Conservation (phyloP, 768 basidiomycete species). For the Mycena vulgaris region DNA sequence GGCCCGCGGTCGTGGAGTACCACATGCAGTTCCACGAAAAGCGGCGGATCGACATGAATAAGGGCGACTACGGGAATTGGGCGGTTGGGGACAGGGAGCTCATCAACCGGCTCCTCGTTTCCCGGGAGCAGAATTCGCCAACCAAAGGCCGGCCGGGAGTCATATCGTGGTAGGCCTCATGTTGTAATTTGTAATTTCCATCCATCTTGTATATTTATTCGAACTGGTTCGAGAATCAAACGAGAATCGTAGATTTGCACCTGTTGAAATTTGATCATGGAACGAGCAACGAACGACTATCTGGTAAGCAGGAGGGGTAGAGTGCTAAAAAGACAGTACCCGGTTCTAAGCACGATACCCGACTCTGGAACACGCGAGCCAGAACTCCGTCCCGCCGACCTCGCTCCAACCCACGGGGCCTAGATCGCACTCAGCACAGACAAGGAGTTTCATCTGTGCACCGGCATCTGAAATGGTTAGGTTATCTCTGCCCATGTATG, state of each 20-base stretch:
- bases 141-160: no score
- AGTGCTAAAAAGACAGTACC: no score
- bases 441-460: conserved; percentile 72
- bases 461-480: conserved; percentile 30
- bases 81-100: conserved; percentile 14
- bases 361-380: conserved; percentile 80
- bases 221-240: no score
- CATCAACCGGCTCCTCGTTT: neutral
- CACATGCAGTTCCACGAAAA: conserved; percentile 28
- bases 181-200: no score
- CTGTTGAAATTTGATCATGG: no score
- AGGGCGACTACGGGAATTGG: conserved; percentile 22
- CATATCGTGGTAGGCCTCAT: no score
- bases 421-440: conserved; percentile 88
- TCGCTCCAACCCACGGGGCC: conserved; percentile 90
- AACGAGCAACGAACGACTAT: no score
- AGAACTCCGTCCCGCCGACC: conserved; percentile 81
- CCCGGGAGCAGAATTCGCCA: no score
- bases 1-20: conserved; percentile 23
- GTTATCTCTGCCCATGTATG: neutral
- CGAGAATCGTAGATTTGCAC: no score
- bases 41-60: conserved; percentile 15
- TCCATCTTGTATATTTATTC: no score
- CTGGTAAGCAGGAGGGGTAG: no score
- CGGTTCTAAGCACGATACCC: conserved; percentile 69